phyloP scores from a whole-genome alignment of 2,329 filamentous ascomycete genomes.

The Penicillium janthinellum region DNA sequence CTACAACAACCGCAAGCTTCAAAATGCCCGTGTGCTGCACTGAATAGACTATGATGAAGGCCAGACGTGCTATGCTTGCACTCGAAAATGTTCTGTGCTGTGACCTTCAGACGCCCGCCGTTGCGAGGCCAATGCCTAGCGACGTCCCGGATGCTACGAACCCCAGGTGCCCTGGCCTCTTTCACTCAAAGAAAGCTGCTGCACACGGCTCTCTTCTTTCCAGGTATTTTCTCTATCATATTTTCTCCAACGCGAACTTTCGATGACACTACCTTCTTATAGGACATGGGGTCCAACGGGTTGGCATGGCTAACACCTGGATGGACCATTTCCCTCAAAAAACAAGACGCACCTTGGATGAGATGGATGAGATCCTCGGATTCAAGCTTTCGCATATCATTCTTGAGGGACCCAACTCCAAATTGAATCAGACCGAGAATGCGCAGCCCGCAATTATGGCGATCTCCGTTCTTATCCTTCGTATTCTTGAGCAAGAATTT shows the following conservation, averaged over 20 bases:
- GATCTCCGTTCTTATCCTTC: conserved; percentile 84
- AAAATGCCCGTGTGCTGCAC: conserved; percentile 24
- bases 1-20: conserved; percentile 2
- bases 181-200: conserved; percentile 21
- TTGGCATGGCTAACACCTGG: conserved; percentile 86
- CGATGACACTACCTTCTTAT: conserved; percentile 8
- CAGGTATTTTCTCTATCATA: conserved; percentile 35
- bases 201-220: conserved; percentile 52
- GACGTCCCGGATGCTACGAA: not conserved
- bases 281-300: conserved; percentile 88
- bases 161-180: conserved; percentile 2
- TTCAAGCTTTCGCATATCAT: conserved; percentile 77
- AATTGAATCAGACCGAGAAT: conserved; percentile 79
- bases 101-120: conserved; percentile 5
- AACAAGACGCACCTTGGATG: conserved; percentile 73
- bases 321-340: conserved; percentile 80
- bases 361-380: conserved; percentile 78
- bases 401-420: conserved; percentile 73
- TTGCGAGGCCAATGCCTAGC: conserved; percentile 2
- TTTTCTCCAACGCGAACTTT: conserved; percentile 12
- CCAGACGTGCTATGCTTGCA: conserved; percentile 19
- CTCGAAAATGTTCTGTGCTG: conserved; percentile 25
- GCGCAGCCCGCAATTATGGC: conserved; percentile 97
- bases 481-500: conserved; percentile 83
- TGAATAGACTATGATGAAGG: conserved; percentile 18